Evolutionary conservation across 2,329 filamentous ascomycete species (phyloP).

Genomic region (Colletotrichum spinosum): DNA sequence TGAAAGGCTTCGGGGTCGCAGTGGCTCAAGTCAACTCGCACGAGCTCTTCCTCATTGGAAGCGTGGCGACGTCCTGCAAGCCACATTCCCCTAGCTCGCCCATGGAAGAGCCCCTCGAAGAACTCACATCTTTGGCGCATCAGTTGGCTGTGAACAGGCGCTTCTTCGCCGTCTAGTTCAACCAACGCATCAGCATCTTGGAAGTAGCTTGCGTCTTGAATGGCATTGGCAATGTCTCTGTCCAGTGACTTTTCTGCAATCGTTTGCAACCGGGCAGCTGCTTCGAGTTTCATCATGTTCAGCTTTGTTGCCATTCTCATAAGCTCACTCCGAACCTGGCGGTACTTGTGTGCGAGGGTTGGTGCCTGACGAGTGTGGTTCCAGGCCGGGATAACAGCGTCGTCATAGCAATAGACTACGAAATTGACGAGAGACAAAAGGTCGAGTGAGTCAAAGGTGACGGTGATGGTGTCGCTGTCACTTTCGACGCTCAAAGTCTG

Average conservation of each 20-base stretch:
- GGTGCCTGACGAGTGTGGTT: conserved; percentile 77
- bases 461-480: conserved; percentile 62
- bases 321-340: conserved; percentile 84
- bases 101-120: conserved; percentile 89
- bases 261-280: conserved; percentile 80
- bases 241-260: conserved; percentile 73
- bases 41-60: conserved; percentile 49
- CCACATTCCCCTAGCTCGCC: conserved; percentile 89
- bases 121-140: conserved; percentile 90
- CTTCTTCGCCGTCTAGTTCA: conserved; percentile 79
- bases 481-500: conserved; percentile 70
- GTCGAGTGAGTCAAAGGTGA: conserved; percentile 78
- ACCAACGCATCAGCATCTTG: conserved; percentile 83
- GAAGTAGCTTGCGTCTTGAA: conserved; percentile 77
- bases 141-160: conserved; percentile 81
- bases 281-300: conserved; percentile 78
- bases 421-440: conserved; percentile 84
- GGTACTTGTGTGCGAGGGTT: conserved; percentile 76
- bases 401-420: conserved; percentile 83
- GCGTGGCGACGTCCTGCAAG: conserved; percentile 74
- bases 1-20: conserved; percentile 79
- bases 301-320: conserved; percentile 85
- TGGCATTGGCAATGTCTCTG: conserved; percentile 76
- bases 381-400: conserved; percentile 87
- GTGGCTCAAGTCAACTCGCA: conserved; percentile 86